Evolutionary conservation across 176 grass and related monocot species (phyloP).

Genomic region (Rhynchospora breviuscula): DNA sequence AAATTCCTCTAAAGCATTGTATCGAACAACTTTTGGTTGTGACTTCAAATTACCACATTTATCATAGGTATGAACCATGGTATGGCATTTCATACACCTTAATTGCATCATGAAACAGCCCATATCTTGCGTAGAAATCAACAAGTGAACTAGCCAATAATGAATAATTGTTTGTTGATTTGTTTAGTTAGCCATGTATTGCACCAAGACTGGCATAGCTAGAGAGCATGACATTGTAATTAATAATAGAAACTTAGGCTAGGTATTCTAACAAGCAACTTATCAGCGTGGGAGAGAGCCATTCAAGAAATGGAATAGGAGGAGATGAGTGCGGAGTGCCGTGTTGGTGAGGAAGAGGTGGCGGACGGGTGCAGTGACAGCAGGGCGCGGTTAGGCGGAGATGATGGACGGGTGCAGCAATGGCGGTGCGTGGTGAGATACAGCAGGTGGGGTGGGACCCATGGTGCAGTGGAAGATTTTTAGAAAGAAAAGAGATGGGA

Average conservation of each 20-base stretch:
- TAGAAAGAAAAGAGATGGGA: too few relatives aligned
- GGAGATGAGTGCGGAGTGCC: slow-evolving; percentile 44
- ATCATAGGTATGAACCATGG: slow-evolving; percentile 44
- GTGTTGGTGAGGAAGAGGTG: slow-evolving; percentile 23
- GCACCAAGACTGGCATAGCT: slow-evolving; percentile 41
- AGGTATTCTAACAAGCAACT: slow-evolving; percentile 52
- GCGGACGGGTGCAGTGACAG: too few relatives aligned
- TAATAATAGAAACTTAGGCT: slow-evolving; percentile 40
- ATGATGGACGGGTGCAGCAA: too few relatives aligned
- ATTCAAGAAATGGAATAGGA: slow-evolving; percentile 45
- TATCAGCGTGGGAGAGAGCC: slow-evolving; percentile 34
- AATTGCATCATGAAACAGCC: slow-evolving; percentile 28
- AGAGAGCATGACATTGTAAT: slow-evolving; percentile 64
- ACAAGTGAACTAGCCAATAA: slow-evolving; percentile 52
- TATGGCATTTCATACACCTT: slow-evolving; percentile 41
- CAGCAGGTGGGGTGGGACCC: too few relatives aligned
- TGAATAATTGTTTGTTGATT: slow-evolving; percentile 44
- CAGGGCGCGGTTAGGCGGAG: too few relatives aligned
- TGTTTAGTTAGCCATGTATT: slow-evolving; percentile 22
- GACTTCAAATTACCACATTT: slow-evolving; percentile 35
- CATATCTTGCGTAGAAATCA: slow-evolving; percentile 47
- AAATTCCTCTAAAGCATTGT: slow-evolving; percentile 45
- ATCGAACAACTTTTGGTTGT: slow-evolving; percentile 49
- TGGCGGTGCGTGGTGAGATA: too few relatives aligned
- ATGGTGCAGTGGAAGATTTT: too few relatives aligned